Base-by-base conservation (phyloP, 805 yeast genomes). In the Lachancea quebecensis region DNA sequence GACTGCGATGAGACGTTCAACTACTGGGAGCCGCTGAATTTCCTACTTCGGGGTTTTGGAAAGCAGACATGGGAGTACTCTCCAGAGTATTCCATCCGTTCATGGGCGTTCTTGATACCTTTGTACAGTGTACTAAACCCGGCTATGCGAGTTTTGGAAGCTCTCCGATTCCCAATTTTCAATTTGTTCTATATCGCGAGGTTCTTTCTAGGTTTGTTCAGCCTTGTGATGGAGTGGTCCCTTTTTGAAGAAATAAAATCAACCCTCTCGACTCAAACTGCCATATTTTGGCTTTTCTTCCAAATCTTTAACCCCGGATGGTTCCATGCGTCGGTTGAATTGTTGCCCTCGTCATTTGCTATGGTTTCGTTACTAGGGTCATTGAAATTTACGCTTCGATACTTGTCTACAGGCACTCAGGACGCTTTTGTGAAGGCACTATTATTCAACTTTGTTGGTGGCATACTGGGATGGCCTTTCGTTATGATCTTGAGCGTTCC, bases 51-150 rank as follows among this genome's bases (percentile, higher is more conserved):
- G 52, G 84, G 83, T 2, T 87, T 88, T 62, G 98, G 97, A 1
- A 85, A 89, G 55, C 89, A 89, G 63, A 90, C 97, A 0, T 90
- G 97, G 97, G 97, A 90, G 59, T 91, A 90, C 62, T 86, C 96
- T 0, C 96, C 97, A 0, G 84, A 75, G 44, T 87, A 77, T 57
- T 87, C 95, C 14, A 86, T 90, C 44, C 68, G 98, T 52, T 86
- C 96, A 2, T 91, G 93, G 80, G 74, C 85, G 2, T 89, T 84
- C 54, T 66, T 90, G 25, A 49, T 79, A 6, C 85, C 75, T 1
- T 58, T 62, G 38, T 64, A 60, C 39, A 48, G 59, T 10, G 16
- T 60, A 2, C 34, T 61, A 9, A 52, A 54, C 33, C 61, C 52
- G n/a, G 29, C 49, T 52, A 63, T 48, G 11, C 57, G 38, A 36